Base-by-base conservation (phyloP, 1,284 basidiomycete species). In the Trametes versicolor region DNA sequence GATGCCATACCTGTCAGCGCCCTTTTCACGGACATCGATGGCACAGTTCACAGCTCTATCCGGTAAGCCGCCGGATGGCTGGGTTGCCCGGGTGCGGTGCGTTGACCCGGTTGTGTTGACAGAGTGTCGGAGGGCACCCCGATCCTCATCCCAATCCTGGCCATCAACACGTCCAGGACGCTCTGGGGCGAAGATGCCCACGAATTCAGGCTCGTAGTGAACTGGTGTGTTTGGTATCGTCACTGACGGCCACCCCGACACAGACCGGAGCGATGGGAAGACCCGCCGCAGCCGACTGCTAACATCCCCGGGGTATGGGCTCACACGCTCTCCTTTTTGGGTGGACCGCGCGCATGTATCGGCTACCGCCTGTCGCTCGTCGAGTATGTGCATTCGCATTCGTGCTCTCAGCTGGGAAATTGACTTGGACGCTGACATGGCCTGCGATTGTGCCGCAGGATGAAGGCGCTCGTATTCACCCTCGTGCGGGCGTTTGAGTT, bases 261-360 rank as follows among this genome's bases (percentile, higher is more conserved):
- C 50, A 86, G 83, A 60, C 88, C 88, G 1, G 88, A 89, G 69
- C 80, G 87, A 8, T 90, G 88, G 88, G 76, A 83, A 53, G 73
- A 80, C 10, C 60, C 79, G 4, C 85, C 87, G 0, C 81, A 83
- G 34, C 76, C 75, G 0, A 79, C 74, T 7, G 21, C 45, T 4
- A 48, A 15, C 45, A 17, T 48, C 23, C 45, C 45, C 10, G 45
- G 45, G 2, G 50, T 51, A 17, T 51, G 50, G 29, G 29, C 25
- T 8, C 50, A 51, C 19, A 27, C 34, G 50, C 17, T 51, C 17
- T 29, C 50, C 19, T 51, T 51, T 29, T 19, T 51, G 19, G 29
- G 50, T 21, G 50, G 50, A 3, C 50, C 50, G 9, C 15, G 50
- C 2, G 29, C 50, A 21, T 51, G 50, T 25, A 51, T 51, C 13